phyloP scores from a whole-genome alignment of 331 rosid species.

The Stylosanthes scabra region DNA sequence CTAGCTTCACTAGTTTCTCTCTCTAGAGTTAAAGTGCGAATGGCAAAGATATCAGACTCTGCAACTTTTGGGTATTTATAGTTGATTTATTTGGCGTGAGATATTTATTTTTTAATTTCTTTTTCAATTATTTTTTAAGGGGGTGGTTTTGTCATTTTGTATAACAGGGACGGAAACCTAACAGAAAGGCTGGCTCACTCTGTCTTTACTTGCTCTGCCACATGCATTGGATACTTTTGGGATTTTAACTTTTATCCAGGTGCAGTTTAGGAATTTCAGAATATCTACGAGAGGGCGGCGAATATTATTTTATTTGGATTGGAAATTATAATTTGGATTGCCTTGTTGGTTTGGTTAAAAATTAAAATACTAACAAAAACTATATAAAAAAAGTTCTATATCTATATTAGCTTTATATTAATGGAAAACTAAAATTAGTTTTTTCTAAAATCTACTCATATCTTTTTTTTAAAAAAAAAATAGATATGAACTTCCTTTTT shows the following conservation, averaged over 20 bases:
- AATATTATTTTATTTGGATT: too few species aligned
- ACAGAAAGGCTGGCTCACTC: slow-evolving; percentile 14
- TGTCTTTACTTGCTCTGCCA: not conserved
- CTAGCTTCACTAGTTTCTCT: slow-evolving; percentile 8
- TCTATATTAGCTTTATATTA: too few species aligned
- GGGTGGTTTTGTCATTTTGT: not conserved
- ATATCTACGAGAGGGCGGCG: not conserved
- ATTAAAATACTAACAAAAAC: too few species aligned
- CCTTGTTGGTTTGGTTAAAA: too few species aligned
- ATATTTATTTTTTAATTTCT: not conserved
- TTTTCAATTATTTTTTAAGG: not conserved
- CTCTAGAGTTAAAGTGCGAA: not conserved
- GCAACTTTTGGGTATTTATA: not conserved
- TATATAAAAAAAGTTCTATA: too few species aligned
- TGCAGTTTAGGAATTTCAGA: not conserved
- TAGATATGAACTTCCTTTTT: too few species aligned
- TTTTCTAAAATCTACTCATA: too few species aligned
- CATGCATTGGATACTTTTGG: slow-evolving; percentile 12
- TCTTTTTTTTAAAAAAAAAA: too few species aligned
- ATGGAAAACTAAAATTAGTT: too few species aligned
- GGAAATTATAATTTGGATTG: too few species aligned
- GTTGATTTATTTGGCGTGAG: not conserved
- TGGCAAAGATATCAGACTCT: not conserved
- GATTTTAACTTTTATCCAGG: not conserved
- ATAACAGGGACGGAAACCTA: slow-evolving; percentile 24